These are phyloP conservation scores for Clonostachys chloroleuca DNA, from an alignment of 2,329 filamentous ascomycete genomes.

Conservation along the genomic window DNA sequence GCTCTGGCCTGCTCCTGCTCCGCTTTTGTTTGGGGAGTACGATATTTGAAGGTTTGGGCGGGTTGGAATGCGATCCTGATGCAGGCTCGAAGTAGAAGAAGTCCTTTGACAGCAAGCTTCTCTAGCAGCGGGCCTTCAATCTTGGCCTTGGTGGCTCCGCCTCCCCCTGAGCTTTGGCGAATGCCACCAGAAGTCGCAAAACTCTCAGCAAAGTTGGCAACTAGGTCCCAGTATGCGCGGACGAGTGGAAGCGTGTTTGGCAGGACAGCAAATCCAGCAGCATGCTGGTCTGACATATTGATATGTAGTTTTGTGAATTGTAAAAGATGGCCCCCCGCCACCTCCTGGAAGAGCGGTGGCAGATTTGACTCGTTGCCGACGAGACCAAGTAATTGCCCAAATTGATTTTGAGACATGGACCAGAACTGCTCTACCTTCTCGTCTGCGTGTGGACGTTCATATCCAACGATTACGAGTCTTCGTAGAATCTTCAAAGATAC, in stretches of 20 bases:
- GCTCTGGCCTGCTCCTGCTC: conserved; percentile 69
- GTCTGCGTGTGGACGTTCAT: conserved; percentile 78
- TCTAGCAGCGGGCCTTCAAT: conserved; percentile 65
- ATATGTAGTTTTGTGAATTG: conserved; percentile 91
- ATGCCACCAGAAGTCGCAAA: conserved; percentile 61
- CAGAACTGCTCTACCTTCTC: conserved; percentile 75
- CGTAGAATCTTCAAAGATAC: conserved; percentile 75
- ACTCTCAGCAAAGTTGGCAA: conserved; percentile 70
- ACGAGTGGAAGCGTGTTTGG: conserved; percentile 76
- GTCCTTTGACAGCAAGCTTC: conserved; percentile 75
- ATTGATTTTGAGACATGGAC: conserved; percentile 71
- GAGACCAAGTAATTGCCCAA: conserved; percentile 69
- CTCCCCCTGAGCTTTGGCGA: conserved; percentile 33
- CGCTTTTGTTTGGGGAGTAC: conserved; percentile 66
- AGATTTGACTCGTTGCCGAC: conserved; percentile 36
- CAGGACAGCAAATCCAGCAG: conserved; percentile 77
- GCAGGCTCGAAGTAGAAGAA: conserved; percentile 78
- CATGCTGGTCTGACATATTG: conserved; percentile 75
- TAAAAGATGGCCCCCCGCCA: conserved; percentile 80
- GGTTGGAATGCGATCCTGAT: conserved; percentile 82
- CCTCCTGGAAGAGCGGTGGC: conserved; percentile 42
- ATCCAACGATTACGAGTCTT: conserved; percentile 74
- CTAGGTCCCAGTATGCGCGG: conserved; percentile 79
- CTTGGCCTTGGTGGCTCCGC: conserved; percentile 38
- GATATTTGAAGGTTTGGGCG: conserved; percentile 78